Evolutionary conservation across 1,284 basidiomycete genomes (phyloP), one percentile per base, ranked within the genome.

Genomic region (Leccinum solheimii): DNA sequence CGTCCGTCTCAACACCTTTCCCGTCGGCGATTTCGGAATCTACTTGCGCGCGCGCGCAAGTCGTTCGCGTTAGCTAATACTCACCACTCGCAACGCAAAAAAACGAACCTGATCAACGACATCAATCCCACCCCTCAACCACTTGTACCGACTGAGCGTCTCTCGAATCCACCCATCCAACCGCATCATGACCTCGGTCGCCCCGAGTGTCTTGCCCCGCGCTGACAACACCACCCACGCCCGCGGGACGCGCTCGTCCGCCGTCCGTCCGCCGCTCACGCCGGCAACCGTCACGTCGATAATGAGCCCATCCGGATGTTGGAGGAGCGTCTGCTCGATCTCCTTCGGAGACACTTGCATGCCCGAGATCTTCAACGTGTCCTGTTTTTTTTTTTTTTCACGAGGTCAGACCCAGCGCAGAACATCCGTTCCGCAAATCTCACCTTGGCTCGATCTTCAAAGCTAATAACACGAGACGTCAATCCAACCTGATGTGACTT

Each of bases 271-370:
- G 11, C 88, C 87, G 11, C 78, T 81, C 0, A 92, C 88, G 19
- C 90, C 90, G 0, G 87, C 87, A 7, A 92, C 90, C 2, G 80
- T 80, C 7, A 78, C 85, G 62, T 91, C 90, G 5, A 71, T 70
- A 60, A 90, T 80, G 36, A 90, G 78, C 34, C 75, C 78, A 3
- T 80, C 79, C 0, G 89, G 86, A 55, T 91, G 83, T 0, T 76
- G 76, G 23, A 85, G 77, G 0, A 91, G 74, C 14, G 81, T 80
- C 30, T 84, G 79, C 69, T 91, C 90, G 52, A 92, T 87, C 69
- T 92, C 89, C 9, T 82, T 80, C 0, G 90, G 90, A 0, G 90
- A 89, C 0, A 91, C 90, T 72, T 92, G 90, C 49, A 79, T 78
- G 8, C 90, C 89, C 0, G 88, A 90, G 5, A 91, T 80, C 68